Percentiles rank a stretch among this genome's conserved stretches.
Evolutionary conservation across 2,329 filamentous ascomycete genomes (phyloP).

Genomic region (Magnaporthiopsis rhizophila): DNA sequence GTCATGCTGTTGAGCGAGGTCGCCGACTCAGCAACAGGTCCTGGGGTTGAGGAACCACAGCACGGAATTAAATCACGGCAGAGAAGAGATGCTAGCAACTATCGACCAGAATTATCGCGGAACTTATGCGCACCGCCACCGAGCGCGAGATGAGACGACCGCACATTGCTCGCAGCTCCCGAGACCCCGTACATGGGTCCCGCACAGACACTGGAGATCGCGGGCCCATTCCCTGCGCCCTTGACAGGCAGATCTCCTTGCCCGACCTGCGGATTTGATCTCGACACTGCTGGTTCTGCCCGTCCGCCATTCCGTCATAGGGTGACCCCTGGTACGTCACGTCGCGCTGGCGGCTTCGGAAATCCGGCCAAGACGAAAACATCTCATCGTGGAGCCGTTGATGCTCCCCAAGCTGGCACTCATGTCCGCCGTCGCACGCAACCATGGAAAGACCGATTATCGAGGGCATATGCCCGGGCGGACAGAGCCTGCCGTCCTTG

Average conservation of each 20-base stretch:
- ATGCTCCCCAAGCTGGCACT: not conserved
- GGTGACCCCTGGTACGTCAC: not conserved
- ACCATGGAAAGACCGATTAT: not conserved
- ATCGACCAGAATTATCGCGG: not conserved
- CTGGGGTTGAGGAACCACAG: not conserved
- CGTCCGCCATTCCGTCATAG: not conserved
- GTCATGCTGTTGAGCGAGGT: not conserved
- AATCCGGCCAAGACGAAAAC: not conserved
- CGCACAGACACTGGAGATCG: too few species aligned
- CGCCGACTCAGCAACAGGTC: not conserved
- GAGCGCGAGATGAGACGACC: not conserved
- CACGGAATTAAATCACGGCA: not conserved
- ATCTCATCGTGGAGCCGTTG: not conserved
- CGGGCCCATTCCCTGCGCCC: too few species aligned
- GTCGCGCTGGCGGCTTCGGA: not conserved
- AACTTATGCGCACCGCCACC: not conserved
- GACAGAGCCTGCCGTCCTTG: not conserved
- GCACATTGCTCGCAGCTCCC: not conserved
- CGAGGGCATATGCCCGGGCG: not conserved
- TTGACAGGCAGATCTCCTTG: too few species aligned
- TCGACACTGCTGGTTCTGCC: not conserved
- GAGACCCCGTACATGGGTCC: not conserved
- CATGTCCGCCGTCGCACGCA: too few species aligned
- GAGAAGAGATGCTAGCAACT: not conserved
- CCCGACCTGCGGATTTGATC: too few species aligned